A percentile compares a stretch with the other conserved stretches of the same genome.
These are phyloP conservation scores for Mortierella sp. DNA, from an alignment of 371 early-diverging fungal species.

Conservation along the genomic window DNA sequence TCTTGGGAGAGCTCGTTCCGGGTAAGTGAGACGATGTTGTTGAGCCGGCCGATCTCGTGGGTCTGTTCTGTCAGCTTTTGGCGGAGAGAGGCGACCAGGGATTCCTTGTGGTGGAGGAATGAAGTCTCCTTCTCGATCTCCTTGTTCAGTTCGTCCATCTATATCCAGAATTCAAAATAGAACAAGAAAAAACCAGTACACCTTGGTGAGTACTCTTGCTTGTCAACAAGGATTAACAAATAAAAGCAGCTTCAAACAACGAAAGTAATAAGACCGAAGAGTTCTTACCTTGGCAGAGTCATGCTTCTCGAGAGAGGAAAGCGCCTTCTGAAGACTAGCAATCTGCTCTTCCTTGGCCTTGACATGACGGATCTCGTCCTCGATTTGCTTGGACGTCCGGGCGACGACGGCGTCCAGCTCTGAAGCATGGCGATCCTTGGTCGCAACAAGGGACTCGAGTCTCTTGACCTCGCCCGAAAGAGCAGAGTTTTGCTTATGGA, in stretches of 20 bases:
- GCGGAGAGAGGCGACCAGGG: background rate
- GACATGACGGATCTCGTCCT: background rate
- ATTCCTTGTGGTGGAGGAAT: slow-evolving; percentile 11
- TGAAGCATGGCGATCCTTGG: slow-evolving; percentile 13
- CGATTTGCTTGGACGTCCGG: slow-evolving; percentile 6
- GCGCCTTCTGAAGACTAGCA: background rate
- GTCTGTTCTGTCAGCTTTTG: slow-evolving; percentile 12
- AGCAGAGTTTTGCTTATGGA: background rate
- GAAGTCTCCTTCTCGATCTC: slow-evolving; percentile 20
- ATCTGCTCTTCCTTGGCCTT: slow-evolving; percentile 22
- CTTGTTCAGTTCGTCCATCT: slow-evolving; percentile 19
- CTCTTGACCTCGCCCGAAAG: slow-evolving; percentile 8
- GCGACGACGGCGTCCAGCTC: slow-evolving; percentile 14
- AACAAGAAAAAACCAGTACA: too few species aligned
- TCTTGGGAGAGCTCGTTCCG: slow-evolving; percentile 16
- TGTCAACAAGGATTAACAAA: too few species aligned
- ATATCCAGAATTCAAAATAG: too few species aligned
- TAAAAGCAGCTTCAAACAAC: background rate
- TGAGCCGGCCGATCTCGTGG: slow-evolving; percentile 32
- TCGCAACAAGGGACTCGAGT: slow-evolving; percentile 5
- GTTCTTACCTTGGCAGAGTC: slow-evolving; percentile 17
- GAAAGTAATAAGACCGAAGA: too few species aligned
- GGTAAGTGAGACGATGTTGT: slow-evolving; percentile 5
- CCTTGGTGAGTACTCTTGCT: too few species aligned
- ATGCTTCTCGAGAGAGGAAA: slow-evolving; percentile 4